A percentile compares a stretch with the other conserved stretches of the same genome.
Evolutionary conservation across 1,284 basidiomycete genomes (phyloP).

Genomic region (Apiotrichum brassicae): DNA sequence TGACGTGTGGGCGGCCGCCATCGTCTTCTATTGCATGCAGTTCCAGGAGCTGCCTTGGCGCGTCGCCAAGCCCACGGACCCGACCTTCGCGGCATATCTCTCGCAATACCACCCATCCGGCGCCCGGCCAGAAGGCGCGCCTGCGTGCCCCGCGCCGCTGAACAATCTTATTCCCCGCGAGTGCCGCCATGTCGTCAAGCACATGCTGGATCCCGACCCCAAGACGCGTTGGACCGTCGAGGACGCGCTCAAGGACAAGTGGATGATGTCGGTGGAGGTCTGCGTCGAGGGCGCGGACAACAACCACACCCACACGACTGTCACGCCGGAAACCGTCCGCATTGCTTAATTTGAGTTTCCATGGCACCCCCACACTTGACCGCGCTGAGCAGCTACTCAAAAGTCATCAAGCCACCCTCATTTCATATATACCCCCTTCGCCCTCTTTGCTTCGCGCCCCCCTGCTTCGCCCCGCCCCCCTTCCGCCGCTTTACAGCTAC

Average conservation of each 20-base stretch:
- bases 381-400: too few species aligned
- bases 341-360: not conserved
- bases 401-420: too few species aligned
- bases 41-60: constrained; percentile 97
- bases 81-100: constrained; percentile 75
- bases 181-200: constrained; percentile 75
- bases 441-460: not conserved
- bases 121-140: constrained; percentile 12
- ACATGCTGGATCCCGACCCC: constrained; percentile 95
- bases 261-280: constrained; percentile 69
- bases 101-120: constrained; percentile 53
- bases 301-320: constrained; percentile 36
- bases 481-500: not conserved
- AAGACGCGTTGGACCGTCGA: constrained; percentile 73
- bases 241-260: constrained; percentile 73
- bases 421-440: not conserved
- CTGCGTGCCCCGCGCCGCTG: constrained; percentile 49
- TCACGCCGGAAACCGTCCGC: constrained; percentile 30
- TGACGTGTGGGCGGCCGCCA: constrained; percentile 94
- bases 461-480: not conserved
- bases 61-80: constrained; percentile 77
- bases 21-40: constrained; percentile 97
- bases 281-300: constrained; percentile 41
- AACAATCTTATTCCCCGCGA: constrained; percentile 82
- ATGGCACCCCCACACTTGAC: too few species aligned